Percentiles rank a stretch among this genome's conserved stretches.
Conservation (phyloP, 768 basidiomycete genomes). For the Termitomyces sp. region DNA sequence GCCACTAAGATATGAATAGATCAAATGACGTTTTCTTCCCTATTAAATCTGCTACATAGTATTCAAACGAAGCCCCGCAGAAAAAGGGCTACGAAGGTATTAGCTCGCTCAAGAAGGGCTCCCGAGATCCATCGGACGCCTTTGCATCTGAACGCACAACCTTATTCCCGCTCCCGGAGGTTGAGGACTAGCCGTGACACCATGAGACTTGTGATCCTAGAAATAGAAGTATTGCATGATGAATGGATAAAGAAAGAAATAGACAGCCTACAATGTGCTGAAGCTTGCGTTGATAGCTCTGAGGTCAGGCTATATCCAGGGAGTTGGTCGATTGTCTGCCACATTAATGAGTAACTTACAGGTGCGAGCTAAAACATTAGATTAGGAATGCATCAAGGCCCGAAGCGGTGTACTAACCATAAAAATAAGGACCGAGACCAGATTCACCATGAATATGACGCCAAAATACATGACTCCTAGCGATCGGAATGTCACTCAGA, state of each 20-base stretch:
- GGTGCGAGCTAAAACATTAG: neutral
- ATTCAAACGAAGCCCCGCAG: neutral
- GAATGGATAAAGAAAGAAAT: neutral
- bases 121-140: too few species aligned
- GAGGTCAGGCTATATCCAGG: slow-evolving; percentile 23
- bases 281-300: slow-evolving; percentile 34
- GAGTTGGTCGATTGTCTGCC: neutral
- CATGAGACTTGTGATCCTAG: slow-evolving; percentile 28
- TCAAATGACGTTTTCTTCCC: neutral
- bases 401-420: neutral
- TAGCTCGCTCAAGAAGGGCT: too few species aligned
- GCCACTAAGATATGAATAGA: slow-evolving; percentile 1
- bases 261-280: slow-evolving; percentile 25
- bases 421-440: slow-evolving; percentile 1
- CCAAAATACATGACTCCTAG: slow-evolving; percentile 2
- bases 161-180: slow-evolving; percentile 12
- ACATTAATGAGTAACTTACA: neutral
- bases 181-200: slow-evolving; percentile 32
- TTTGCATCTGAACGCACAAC: too few species aligned
- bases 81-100: too few species aligned
- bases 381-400: neutral
- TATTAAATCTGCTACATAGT: too few species aligned
- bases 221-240: neutral
- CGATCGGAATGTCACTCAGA: neutral
- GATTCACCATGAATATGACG: slow-evolving; percentile 1